phyloP scores from a whole-genome alignment of 805 yeast genomes.

The Spathaspora girioi region DNA sequence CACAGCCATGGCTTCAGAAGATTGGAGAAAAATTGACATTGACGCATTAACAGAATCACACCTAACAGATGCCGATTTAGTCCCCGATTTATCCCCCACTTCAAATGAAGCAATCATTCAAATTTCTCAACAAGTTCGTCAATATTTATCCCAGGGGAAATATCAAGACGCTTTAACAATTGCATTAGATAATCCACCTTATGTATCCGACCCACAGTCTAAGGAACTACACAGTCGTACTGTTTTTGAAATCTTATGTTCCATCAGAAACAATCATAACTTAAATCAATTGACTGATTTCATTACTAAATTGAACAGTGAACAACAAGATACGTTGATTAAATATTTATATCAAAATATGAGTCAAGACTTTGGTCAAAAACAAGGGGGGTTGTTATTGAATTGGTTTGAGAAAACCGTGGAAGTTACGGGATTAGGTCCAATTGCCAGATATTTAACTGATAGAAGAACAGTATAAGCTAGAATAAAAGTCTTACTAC shows the following conservation, averaged over 20 bases:
- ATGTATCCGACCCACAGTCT: constrained; percentile 62
- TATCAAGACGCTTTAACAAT: constrained; percentile 60
- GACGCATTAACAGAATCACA: constrained; percentile 84
- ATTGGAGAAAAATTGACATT: constrained; percentile 93
- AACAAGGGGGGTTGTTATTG: constrained; percentile 80
- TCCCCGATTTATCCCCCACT: constrained; percentile 44
- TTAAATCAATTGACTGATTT: constrained; percentile 61
- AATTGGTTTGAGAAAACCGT: constrained; percentile 92
- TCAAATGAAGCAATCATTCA: constrained; percentile 49
- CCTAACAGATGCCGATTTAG: constrained; percentile 59
- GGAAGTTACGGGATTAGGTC: constrained; percentile 81
- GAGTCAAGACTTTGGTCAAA: constrained; percentile 72
- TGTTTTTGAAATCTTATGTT: constrained; percentile 65
- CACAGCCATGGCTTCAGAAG: constrained; percentile 35
- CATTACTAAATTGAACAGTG: constrained; percentile 54
- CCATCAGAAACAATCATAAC: constrained; percentile 53
- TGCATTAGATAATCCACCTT: constrained; percentile 75
- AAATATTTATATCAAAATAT: constrained; percentile 86
- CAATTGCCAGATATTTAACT: constrained; percentile 79
- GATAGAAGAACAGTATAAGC: constrained; percentile 73
- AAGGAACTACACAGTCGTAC: constrained; percentile 42
- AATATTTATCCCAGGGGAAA: constrained; percentile 67
- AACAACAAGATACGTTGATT: constrained; percentile 72
- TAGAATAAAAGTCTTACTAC: neutral
- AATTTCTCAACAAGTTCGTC: constrained; percentile 55